Conservation (phyloP, 257 asterid genomes). For the Solanum sitiens region DNA sequence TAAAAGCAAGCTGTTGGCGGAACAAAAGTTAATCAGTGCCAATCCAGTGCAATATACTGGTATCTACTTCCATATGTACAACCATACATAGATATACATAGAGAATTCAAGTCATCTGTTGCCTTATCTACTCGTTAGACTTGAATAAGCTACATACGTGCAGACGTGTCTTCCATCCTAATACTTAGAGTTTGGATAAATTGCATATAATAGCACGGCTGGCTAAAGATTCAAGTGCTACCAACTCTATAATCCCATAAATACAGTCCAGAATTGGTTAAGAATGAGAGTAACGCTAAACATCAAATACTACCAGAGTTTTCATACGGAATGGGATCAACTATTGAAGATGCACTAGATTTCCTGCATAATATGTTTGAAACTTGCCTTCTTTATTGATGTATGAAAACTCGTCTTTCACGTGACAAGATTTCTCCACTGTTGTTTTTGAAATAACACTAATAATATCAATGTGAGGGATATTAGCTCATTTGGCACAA, state of each 20-base stretch:
- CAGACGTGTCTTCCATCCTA: neutral
- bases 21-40: neutral
- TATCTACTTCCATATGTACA: neutral
- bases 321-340: neutral
- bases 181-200: neutral
- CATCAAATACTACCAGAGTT: neutral
- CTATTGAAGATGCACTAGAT: neutral
- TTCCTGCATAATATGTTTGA: neutral
- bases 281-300: neutral
- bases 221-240: neutral
- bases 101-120: neutral
- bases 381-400: neutral
- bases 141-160: neutral
- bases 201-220: neutral
- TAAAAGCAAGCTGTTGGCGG: slow-evolving; percentile 73
- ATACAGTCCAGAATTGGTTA: neutral
- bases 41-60: neutral
- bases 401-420: neutral
- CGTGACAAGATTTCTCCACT: neutral
- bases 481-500: neutral
- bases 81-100: neutral
- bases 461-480: neutral
- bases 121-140: neutral
- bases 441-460: neutral
- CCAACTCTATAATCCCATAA: neutral